Base-by-base conservation (phyloP, 495 filamentous ascomycete species). In the Sordaria brevicollis region DNA sequence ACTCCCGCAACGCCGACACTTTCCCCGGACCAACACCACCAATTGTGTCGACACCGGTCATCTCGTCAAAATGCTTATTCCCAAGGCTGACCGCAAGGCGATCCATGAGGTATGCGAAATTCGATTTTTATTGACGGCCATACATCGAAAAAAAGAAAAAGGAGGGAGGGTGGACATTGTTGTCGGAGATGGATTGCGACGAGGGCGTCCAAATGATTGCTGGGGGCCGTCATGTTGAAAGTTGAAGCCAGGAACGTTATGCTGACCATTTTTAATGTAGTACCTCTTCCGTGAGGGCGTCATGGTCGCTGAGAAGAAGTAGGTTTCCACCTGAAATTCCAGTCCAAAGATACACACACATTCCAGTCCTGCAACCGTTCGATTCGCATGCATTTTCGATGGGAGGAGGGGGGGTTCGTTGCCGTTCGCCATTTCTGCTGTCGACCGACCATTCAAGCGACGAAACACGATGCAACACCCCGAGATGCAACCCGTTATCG, bases 261-360 rank as follows among this genome's bases (percentile, higher is more conserved):
- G 77, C 82, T 84, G 78, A 84, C 78, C 13, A 62, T 69, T 74
- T n/a, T 75, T 67, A 67, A 66, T 74, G 41, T 76, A 98, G 91
- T 97, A 98, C 89, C 93, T 99, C 89, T 98, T 99, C 90, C 92
- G 94, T 78, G 95, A 99, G 92, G 95, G 95, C 82, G 95, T 99
- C 68, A 91, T 98, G 84, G 94, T 97, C 82, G 95, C 96, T 76
- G 94, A 95, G 88, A 99, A 99, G 88, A 92, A 99, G 78, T 80
- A 78, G 71, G 77, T 79, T 68, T 43, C 43, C 69, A 54, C 66
- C 66, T 71, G 68, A 69, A 65, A 70, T 54, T 67, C 69, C 54
- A 70, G 70, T 29, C n/a, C 8, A 69, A 35, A 62, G 57, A 69
- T 29, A 68, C 8, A 31, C 49, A 62, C 49, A 31, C 49, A 31